phyloP scores from a whole-genome alignment of 352 stramenopile genomes.

The Globisporangium perplexum region DNA sequence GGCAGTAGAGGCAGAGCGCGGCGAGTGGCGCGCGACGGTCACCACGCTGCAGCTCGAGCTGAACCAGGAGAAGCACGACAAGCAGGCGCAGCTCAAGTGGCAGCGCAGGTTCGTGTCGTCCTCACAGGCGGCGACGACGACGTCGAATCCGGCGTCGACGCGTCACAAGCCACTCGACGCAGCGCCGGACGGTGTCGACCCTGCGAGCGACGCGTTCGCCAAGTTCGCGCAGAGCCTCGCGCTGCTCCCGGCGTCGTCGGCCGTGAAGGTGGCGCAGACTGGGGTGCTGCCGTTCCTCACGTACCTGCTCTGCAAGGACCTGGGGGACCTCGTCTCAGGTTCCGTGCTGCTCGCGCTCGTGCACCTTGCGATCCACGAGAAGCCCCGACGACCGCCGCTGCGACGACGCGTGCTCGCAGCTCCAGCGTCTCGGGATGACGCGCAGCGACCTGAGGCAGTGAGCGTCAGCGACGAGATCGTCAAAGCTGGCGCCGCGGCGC shows the following conservation, averaged over 20 bases:
- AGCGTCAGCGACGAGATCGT: constrained; percentile 66
- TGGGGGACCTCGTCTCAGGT: constrained; percentile 52
- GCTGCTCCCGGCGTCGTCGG: constrained; percentile 40
- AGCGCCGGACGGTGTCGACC: constrained; percentile 14
- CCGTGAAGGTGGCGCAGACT: constrained; percentile 36
- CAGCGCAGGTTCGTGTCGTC: constrained; percentile 32
- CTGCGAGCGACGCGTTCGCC: constrained; percentile 52
- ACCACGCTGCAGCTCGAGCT: constrained; percentile 36
- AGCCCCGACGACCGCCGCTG: constrained; percentile 17
- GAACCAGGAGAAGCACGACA: constrained; percentile 58
- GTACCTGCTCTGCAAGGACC: constrained; percentile 44
- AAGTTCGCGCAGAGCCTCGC: constrained; percentile 70
- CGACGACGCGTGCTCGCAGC: not conserved
- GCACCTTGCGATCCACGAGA: constrained; percentile 56
- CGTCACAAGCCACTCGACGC: constrained; percentile 1
- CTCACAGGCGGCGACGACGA: constrained; percentile 3
- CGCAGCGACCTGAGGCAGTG: too few species aligned
- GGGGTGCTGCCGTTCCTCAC: constrained; percentile 61
- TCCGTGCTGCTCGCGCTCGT: constrained; percentile 64
- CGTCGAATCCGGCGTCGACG: not conserved
- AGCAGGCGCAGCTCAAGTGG: constrained; percentile 62
- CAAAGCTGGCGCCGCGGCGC: constrained; percentile 36
- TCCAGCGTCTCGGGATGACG: not conserved
- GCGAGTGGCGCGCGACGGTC: constrained; percentile 33
- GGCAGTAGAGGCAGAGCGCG: constrained; percentile 42